These are phyloP conservation scores for Arthroderma uncinatum DNA, from an alignment of 2,329 filamentous ascomycete genomes.

Conservation along the genomic window DNA sequence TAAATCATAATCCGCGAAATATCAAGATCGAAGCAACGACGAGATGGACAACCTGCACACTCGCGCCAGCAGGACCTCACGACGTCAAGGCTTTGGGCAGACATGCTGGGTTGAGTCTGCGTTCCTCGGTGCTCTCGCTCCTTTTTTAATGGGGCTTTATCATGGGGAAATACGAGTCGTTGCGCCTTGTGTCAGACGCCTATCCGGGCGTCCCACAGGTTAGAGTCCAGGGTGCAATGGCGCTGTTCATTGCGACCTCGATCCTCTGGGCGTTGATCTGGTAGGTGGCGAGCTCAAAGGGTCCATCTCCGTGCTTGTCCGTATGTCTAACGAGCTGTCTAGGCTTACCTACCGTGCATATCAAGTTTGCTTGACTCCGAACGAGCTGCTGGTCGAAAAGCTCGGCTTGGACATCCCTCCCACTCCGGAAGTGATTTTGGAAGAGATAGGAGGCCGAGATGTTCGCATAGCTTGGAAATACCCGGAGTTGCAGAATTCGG, in stretches of 20 bases:
- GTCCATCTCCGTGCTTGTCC: neutral
- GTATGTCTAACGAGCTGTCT: conserved; percentile 8
- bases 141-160: neutral
- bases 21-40: neutral
- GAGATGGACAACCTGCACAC: neutral
- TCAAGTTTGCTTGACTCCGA: conserved; percentile 80
- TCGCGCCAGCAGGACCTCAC: neutral
- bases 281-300: conserved; percentile 22
- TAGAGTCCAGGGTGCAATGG: conserved; percentile 40
- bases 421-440: conserved; percentile 77
- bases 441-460: conserved; percentile 75
- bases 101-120: neutral
- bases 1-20: conserved; percentile 2
- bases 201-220: conserved; percentile 38
- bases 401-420: conserved; percentile 90
- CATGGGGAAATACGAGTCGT: conserved; percentile 36
- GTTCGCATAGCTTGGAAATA: conserved; percentile 86
- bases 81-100: neutral
- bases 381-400: conserved; percentile 79
- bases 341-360: conserved; percentile 79
- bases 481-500: conserved; percentile 53
- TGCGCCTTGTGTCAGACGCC: conserved; percentile 36
- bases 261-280: conserved; percentile 42
- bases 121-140: neutral
- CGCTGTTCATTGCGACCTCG: conserved; percentile 37